These are phyloP conservation scores for Geotrichum siamense DNA, from an alignment of 1,139 yeast genomes.

Conservation along the genomic window DNA sequence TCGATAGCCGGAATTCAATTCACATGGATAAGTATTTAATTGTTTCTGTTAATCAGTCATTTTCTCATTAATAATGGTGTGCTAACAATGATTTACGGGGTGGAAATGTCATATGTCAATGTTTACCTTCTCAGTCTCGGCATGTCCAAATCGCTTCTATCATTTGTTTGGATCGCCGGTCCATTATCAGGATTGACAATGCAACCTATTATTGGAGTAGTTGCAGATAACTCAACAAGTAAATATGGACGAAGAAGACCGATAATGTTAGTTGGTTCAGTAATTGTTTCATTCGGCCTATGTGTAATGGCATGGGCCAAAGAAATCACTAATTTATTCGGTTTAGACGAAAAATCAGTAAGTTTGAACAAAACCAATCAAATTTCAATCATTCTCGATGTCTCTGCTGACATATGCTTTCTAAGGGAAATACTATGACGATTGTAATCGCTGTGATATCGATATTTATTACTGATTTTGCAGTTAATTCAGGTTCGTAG, in stretches of 20 bases:
- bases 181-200: slow-evolving; percentile 54
- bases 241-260: slow-evolving; percentile 48
- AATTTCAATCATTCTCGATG: background rate
- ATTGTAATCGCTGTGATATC: slow-evolving; percentile 45
- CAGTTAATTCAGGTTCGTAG: slow-evolving; percentile 38
- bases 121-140: slow-evolving; percentile 44
- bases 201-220: slow-evolving; percentile 52
- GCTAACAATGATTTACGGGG: slow-evolving; percentile 26
- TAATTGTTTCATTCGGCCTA: slow-evolving; percentile 42
- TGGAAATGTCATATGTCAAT: slow-evolving; percentile 38
- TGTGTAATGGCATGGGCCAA: slow-evolving; percentile 44
- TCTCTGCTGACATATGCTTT: slow-evolving; percentile 10
- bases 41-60: background rate
- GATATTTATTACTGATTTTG: slow-evolving; percentile 48
- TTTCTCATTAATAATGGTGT: background rate
- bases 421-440: slow-evolving; percentile 22
- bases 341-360: slow-evolving; percentile 11
- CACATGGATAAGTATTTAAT: slow-evolving; percentile 33
- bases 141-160: slow-evolving; percentile 44
- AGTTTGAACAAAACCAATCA: slow-evolving; percentile 1
- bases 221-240: slow-evolving; percentile 45
- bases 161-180: slow-evolving; percentile 57
- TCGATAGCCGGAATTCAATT: slow-evolving; percentile 37
- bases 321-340: slow-evolving; percentile 29
- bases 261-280: slow-evolving; percentile 47